Conservation (phyloP, 2,329 filamentous ascomycete species). For the Xenoacremonium recifei region DNA sequence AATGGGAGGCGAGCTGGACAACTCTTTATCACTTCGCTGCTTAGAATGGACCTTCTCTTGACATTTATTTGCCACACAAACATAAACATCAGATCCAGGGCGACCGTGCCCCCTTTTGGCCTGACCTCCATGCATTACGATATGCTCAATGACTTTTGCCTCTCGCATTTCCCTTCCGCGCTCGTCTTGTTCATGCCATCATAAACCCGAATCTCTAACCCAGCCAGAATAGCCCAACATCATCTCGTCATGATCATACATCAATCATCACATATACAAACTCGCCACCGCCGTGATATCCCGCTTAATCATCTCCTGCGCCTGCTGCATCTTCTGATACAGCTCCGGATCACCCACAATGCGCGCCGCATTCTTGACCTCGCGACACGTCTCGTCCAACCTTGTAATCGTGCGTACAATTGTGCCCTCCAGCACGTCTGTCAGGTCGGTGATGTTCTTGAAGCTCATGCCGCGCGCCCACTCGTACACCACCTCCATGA, state of each 20-base stretch:
- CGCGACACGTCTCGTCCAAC: constrained; percentile 91
- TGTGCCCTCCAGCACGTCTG: constrained; percentile 94
- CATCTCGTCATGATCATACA: no score
- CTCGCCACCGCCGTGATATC: constrained; percentile 90
- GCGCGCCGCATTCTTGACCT: constrained; percentile 94
- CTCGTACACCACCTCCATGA: constrained; percentile 97
- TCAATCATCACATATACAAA: constrained; percentile 91
- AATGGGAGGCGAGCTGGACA: neutral
- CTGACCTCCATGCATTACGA: no score
- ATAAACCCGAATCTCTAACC: no score
- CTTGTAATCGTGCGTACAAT: constrained; percentile 94
- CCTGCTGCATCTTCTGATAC: constrained; percentile 95
- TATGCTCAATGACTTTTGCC: no score
- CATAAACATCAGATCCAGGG: no score
- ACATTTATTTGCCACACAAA: no score
- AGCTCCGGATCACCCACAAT: constrained; percentile 92
- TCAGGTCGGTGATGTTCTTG: constrained; percentile 94
- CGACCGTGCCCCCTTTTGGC: no score
- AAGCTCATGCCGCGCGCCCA: constrained; percentile 98
- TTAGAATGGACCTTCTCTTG: no score
- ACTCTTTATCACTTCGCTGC: no score
- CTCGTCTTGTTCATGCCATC: no score
- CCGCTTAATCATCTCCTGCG: constrained; percentile 96
- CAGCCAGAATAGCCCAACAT: no score
- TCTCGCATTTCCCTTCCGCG: no score